Evolutionary conservation across 768 basidiomycete species (phyloP).

Genomic region (Tephrocybe rancida): DNA sequence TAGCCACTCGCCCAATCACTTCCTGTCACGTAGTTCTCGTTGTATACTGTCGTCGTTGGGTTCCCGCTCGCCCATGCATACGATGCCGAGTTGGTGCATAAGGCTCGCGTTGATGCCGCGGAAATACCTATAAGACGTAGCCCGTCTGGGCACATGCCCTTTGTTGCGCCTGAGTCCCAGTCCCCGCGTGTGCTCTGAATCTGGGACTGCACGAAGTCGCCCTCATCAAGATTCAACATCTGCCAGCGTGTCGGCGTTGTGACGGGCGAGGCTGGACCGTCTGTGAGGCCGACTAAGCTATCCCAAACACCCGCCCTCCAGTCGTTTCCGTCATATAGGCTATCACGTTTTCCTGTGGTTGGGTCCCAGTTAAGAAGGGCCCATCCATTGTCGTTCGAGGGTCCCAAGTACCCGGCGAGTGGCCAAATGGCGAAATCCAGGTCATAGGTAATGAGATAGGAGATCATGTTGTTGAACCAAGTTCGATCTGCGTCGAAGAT

Average conservation of each 20-base stretch:
- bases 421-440: constrained; percentile 19
- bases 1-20: constrained; percentile 18
- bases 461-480: constrained; percentile 17
- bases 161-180: constrained; percentile 18
- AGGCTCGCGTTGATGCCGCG: constrained; percentile 10
- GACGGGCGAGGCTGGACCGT: constrained; percentile 1
- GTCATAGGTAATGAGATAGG: constrained; percentile 14
- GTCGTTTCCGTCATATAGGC: constrained; percentile 17
- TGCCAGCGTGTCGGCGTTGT: constrained; percentile 12
- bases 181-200: constrained; percentile 11
- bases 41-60: constrained; percentile 10
- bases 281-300: constrained; percentile 5
- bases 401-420: constrained; percentile 15
- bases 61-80: constrained; percentile 14
- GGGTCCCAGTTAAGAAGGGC: constrained; percentile 18
- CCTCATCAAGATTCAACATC: constrained; percentile 18
- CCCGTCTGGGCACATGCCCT: constrained; percentile 19
- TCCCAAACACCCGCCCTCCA: constrained; percentile 14
- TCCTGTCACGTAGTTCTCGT: constrained; percentile 12
- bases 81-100: constrained; percentile 13
- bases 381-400: constrained; percentile 16
- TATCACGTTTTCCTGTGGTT: constrained; percentile 8
- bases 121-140: constrained; percentile 18
- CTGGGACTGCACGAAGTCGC: constrained; percentile 15
- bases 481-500: constrained; percentile 4